Evolutionary conservation across 2,329 filamentous ascomycete genomes (phyloP), one percentile per base, ranked within the genome.

Genomic region (Coccinonectria pachysandricola): DNA sequence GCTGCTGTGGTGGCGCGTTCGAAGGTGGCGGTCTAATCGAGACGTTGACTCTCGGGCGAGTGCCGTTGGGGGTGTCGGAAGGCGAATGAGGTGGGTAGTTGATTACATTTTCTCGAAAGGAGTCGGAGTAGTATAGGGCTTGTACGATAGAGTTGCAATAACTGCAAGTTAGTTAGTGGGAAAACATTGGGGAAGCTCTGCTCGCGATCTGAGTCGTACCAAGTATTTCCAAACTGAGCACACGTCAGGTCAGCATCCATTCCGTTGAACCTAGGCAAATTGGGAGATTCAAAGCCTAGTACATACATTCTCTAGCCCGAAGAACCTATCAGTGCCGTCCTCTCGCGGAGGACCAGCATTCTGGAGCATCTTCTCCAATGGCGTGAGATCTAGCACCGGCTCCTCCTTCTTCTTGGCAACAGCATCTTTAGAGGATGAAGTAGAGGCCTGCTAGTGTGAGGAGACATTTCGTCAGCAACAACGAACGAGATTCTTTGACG

Each of bases 71-170:
- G 11, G 71, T 75, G 46, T 84, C 75, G 37, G 75, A 64, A 8
- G 81, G 75, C 4, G 79, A 76, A 35, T 75, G 67, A 17, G 73
- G 68, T 4, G 91, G 88, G 49, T 93, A 98, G 49, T 82, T 87
- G 56, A 98, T 76, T 42, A 98, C 85, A 49, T 88, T 76, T 62
- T 95, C 80, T 58, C 91, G 83, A 56, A 98, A 98, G 16, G 84
- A 76, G 22, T 85, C 79, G 12, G 88, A 95, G 62, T 93, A 94
- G 61, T 93, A 98, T 31, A 98, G 75, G 46, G 86, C 92, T 62
- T 98, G 91, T 32, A 98, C 73, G 48, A 98, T 94, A 9, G 91
- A 98, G 59, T 98, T 98, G 63, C 85, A 94, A 60, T 98, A 98
- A 55, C 88, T 96, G 57, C 20, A 19, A 7, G 8, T 12, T 18